Evolutionary conservation across 495 filamentous ascomycete genomes (phyloP).

Genomic region (Tetracladium setigerum): DNA sequence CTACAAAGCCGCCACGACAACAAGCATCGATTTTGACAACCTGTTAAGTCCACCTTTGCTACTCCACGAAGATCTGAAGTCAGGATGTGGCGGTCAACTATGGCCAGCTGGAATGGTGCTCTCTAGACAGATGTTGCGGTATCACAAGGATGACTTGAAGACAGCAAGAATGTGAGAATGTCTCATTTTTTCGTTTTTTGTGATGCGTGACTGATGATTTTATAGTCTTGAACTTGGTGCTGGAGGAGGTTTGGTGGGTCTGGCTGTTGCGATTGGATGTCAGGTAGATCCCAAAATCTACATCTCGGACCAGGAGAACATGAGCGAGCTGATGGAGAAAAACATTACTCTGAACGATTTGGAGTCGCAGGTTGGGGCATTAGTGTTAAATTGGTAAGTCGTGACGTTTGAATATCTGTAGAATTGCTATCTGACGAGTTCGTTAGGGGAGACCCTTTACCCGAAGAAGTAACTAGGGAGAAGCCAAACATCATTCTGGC

Average conservation of each 20-base stretch:
- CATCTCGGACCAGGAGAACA: conserved; percentile 80
- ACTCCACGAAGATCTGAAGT: conserved; percentile 74
- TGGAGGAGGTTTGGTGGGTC: conserved; percentile 80
- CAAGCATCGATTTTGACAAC: conserved; percentile 62
- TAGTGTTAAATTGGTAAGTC: conserved; percentile 71
- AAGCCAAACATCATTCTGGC: conserved; percentile 78
- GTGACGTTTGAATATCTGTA: not conserved
- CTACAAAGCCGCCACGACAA: conserved; percentile 57
- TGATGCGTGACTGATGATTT: conserved; percentile 5
- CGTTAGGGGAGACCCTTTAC: conserved; percentile 47
- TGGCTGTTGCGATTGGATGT: conserved; percentile 57
- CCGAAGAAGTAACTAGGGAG: conserved; percentile 31
- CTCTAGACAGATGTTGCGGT: conserved; percentile 71
- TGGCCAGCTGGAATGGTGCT: conserved; percentile 93
- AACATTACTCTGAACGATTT: conserved; percentile 78
- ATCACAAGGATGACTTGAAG: conserved; percentile 50
- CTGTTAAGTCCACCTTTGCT: conserved; percentile 59
- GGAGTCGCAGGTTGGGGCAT: conserved; percentile 47
- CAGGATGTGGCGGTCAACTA: conserved; percentile 85
- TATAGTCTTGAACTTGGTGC: conserved; percentile 84
- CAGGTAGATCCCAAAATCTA: conserved; percentile 44
- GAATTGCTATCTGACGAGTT: not conserved
- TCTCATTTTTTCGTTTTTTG: conserved; percentile 29
- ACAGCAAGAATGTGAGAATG: conserved; percentile 58
- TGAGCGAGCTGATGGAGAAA: conserved; percentile 72